phyloP scores from a whole-genome alignment of 768 basidiomycete genomes.

The Agaricus blazei region DNA sequence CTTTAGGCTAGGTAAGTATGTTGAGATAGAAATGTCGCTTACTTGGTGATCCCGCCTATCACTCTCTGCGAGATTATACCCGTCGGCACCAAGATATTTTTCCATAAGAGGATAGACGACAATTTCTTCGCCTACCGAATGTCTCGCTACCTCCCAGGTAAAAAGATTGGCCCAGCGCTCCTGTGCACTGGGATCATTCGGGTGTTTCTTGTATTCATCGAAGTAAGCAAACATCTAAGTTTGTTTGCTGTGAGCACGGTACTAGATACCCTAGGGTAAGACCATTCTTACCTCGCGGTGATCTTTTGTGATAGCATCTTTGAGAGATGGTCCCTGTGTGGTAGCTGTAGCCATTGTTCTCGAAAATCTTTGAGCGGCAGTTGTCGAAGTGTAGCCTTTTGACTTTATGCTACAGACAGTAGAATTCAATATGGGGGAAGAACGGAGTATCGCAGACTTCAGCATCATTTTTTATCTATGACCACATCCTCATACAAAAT shows the following conservation, averaged over 20 bases:
- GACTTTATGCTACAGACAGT: too few relatives aligned
- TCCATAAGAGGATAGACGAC: constrained; percentile 50
- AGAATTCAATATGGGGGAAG: too few relatives aligned
- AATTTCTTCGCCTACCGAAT: constrained; percentile 48
- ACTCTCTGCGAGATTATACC: constrained; percentile 35
- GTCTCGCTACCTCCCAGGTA: constrained; percentile 46
- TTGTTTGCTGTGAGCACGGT: neutral
- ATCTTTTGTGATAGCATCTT: constrained; percentile 10
- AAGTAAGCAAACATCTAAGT: constrained; percentile 42
- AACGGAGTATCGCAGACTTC: too few relatives aligned
- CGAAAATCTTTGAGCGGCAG: neutral
- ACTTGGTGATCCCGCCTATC: constrained; percentile 45
- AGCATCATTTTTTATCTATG: neutral
- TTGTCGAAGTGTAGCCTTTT: too few relatives aligned
- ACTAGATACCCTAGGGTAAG: neutral
- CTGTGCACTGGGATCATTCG: constrained; percentile 31
- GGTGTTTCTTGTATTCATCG: constrained; percentile 30
- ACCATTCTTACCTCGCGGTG: constrained; percentile 9
- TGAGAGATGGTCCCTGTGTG: neutral
- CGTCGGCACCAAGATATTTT: constrained; percentile 39
- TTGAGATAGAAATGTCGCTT: neutral
- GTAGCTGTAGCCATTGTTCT: constrained; percentile 1
- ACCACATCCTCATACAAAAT: neutral
- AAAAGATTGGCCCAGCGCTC: constrained; percentile 41
- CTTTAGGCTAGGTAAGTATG: neutral